Evolutionary conservation across 768 basidiomycete genomes (phyloP), one percentile per base, ranked within the genome.

Genomic region (Kwoniella dejecticola): DNA sequence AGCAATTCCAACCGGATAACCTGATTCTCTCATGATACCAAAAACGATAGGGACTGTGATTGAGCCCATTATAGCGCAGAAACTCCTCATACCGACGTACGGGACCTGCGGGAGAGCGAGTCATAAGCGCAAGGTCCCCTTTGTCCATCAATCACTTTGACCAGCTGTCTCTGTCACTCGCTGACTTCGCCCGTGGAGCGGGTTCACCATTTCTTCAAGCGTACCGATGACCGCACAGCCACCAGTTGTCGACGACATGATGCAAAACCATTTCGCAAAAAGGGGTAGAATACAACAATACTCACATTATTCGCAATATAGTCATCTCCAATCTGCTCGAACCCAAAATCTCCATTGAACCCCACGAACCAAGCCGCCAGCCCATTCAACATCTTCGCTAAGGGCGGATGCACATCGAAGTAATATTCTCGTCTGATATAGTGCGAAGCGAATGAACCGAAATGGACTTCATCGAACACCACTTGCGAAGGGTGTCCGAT

Each of bases 401-500:
- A 85, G 1, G 96, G 96, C 36, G 96, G 96, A 73, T 99, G 96
- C 7, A 99, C 95, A 77, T 99, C 96, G 82, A 99, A 99, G 81
- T 98, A 98, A 82, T 97, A 99, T 80, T 96, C 86, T 66, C 95
- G 85, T 46, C 82, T 82, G 24, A 98, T 87, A 80, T 99, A 99
- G 80, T 92, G 90, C 4, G 90, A 86, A 12, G 96, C 94, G 77
- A 99, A 99, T 80, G 97, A 96, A 64, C 95, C 95, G 76, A 98
- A 98, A 76, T 98, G 95, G 12, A 97, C 95, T 81, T 98, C 94
- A 77, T 97, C 94, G 75, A 97, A 97, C 48, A 94, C 91, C 64
- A 94, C 91, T 81, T 92, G 89, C 82, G 93, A 90, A 44, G 92
- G 93, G 76, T 90, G 87, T 75, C 88, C 90, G 77, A 95, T 91